Evolutionary conservation across 2,329 filamentous ascomycete genomes (phyloP).

Genomic region (Ceratocystis papillata): DNA sequence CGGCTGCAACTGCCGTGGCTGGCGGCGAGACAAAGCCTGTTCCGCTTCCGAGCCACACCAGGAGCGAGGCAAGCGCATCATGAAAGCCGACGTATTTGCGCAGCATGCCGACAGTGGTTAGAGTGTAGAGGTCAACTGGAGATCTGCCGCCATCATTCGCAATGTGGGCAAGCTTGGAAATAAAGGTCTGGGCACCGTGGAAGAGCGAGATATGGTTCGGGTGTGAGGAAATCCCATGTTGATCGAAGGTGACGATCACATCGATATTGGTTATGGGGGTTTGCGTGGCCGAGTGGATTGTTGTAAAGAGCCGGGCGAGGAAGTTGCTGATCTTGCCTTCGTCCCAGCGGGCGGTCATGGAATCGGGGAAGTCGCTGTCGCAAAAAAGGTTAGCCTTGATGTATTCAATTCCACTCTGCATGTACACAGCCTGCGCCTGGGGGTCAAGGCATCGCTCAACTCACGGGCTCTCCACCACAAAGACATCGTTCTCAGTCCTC

Average conservation of each 20-base stretch:
- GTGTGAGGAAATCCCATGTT: conserved; percentile 69
- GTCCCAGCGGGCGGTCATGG: conserved; percentile 73
- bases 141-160: conserved; percentile 9
- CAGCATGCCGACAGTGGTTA: conserved; percentile 58
- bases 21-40: conserved; percentile 25
- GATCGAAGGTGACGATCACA: conserved; percentile 81
- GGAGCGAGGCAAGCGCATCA: conserved; percentile 62
- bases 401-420: no score
- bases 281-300: conserved; percentile 37
- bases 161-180: conserved; percentile 50
- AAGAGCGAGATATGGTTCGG: conserved; percentile 90
- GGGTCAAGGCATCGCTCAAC: conserved; percentile 26
- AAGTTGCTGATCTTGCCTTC: conserved; percentile 57
- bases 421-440: background rate
- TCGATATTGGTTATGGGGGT: conserved; percentile 53
- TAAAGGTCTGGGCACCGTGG: conserved; percentile 65
- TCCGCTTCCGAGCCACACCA: conserved; percentile 40
- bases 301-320: conserved; percentile 62
- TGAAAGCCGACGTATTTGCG: conserved; percentile 75
- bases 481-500: conserved; percentile 63
- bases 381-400: background rate
- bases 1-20: background rate
- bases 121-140: conserved; percentile 67
- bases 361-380: conserved; percentile 69
- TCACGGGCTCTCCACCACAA: conserved; percentile 69